Percentiles rank a stretch among this genome's conserved stretches.
phyloP scores from a whole-genome alignment of 2,329 filamentous ascomycete species.

The Diaporthe ampelina region DNA sequence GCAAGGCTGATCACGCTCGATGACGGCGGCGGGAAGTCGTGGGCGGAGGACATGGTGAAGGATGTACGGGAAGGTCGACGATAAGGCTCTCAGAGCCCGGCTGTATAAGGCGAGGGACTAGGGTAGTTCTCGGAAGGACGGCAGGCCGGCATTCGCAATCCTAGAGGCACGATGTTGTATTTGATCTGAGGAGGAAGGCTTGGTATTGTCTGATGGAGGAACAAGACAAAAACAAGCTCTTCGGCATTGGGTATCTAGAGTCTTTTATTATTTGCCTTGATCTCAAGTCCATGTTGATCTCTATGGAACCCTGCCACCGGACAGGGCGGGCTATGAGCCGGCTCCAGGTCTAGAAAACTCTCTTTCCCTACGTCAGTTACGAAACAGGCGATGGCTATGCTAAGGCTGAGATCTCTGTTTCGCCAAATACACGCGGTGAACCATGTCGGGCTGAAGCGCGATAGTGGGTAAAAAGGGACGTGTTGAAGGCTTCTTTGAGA shows the following conservation, averaged over 20 bases:
- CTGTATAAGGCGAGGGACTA: neutral
- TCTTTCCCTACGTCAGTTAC: conserved; percentile 13
- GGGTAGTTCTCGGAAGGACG: neutral
- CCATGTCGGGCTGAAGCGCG: conserved; percentile 18
- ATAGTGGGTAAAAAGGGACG: conserved; percentile 2
- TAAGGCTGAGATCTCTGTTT: neutral
- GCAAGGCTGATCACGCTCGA: conserved; percentile 42
- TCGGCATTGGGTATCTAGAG: conserved; percentile 8
- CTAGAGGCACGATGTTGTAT: neutral
- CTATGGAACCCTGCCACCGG: neutral
- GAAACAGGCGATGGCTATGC: conserved; percentile 22
- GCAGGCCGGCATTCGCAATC: conserved; percentile 1
- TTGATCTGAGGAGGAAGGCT: neutral
- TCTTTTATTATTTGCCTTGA: conserved; percentile 17
- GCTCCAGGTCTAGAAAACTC: neutral
- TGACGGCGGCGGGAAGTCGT: neutral
- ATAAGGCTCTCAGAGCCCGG: neutral
- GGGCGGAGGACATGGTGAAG: conserved; percentile 8
- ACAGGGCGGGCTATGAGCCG: neutral
- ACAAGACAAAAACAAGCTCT: neutral
- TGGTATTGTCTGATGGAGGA: neutral
- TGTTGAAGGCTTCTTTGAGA: conserved; percentile 11
- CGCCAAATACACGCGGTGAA: conserved; percentile 2
- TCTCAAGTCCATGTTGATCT: neutral
- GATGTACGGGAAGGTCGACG: neutral